Conservation (phyloP, 2,329 filamentous ascomycete species). For the Diaporthe aspalathi region DNA sequence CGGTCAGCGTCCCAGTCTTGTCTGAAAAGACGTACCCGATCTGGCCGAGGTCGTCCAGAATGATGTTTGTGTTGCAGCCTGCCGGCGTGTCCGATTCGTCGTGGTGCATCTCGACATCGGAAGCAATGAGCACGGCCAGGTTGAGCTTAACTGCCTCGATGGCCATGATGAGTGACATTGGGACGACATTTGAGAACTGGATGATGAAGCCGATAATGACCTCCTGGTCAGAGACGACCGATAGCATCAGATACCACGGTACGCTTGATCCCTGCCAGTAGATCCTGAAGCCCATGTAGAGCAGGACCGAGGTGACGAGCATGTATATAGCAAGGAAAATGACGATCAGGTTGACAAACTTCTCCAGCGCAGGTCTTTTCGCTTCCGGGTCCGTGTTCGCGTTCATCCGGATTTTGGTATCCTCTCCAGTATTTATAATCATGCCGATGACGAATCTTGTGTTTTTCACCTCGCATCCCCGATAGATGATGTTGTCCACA, state of each 20-base stretch:
- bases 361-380: conserved; percentile 79
- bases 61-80: conserved; percentile 91
- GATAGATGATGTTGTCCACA: conserved; percentile 84
- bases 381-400: conserved; percentile 83
- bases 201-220: conserved; percentile 93
- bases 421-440: conserved; percentile 87
- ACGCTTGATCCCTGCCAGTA: conserved; percentile 79
- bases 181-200: conserved; percentile 96
- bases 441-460: conserved; percentile 78
- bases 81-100: conserved; percentile 85
- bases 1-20: conserved; percentile 93
- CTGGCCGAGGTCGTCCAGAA: conserved; percentile 93
- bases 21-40: conserved; percentile 92
- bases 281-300: conserved; percentile 84
- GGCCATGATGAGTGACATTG: conserved; percentile 91
- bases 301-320: conserved; percentile 74
- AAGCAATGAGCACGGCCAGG: conserved; percentile 81
- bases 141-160: conserved; percentile 88
- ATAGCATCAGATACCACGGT: conserved; percentile 80
- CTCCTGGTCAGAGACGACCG: conserved; percentile 78
- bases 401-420: conserved; percentile 89
- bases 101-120: conserved; percentile 92
- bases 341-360: conserved; percentile 79
- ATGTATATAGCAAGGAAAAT: conserved; percentile 84
- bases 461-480: conserved; percentile 87